Percentiles rank a stretch among this genome's conserved stretches.
phyloP scores from a whole-genome alignment of 495 filamentous ascomycete species.

The Penicillium lividum region DNA sequence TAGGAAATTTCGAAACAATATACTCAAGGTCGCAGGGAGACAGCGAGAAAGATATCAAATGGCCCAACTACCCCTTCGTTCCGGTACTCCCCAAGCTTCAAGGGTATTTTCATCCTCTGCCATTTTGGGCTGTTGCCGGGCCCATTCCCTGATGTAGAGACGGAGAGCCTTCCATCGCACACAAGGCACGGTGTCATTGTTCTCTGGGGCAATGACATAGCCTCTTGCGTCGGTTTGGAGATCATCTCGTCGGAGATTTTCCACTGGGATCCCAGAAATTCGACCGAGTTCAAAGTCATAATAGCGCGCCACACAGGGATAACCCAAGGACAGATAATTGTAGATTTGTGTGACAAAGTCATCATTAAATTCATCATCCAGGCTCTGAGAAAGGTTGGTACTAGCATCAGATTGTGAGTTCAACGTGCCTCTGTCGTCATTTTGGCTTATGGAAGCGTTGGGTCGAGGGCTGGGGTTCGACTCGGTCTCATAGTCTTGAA shows the following conservation, averaged over 20 bases:
- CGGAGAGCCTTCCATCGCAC: conserved; percentile 80
- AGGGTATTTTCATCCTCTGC: conserved; percentile 50
- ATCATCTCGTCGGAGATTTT: conserved; percentile 72
- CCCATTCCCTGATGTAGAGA: conserved; percentile 83
- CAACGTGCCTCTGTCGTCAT: not conserved
- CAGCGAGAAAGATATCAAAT: conserved; percentile 41
- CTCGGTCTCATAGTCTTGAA: conserved; percentile 15
- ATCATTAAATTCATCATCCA: conserved; percentile 69
- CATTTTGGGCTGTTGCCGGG: conserved; percentile 70
- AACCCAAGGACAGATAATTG: conserved; percentile 92
- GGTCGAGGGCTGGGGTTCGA: conserved; percentile 34
- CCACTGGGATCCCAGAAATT: conserved; percentile 66
- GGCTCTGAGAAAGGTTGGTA: conserved; percentile 1
- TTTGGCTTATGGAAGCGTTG: not conserved
- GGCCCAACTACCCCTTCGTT: conserved; percentile 82
- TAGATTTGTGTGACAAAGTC: conserved; percentile 92
- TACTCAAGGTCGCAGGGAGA: not conserved
- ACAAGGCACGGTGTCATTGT: conserved; percentile 47
- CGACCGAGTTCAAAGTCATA: conserved; percentile 82
- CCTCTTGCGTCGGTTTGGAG: conserved; percentile 61
- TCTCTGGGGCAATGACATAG: conserved; percentile 58
- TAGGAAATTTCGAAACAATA: not conserved
- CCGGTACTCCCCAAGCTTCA: conserved; percentile 70
- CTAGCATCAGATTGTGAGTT: not conserved
- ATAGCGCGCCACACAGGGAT: conserved; percentile 75